Conservation (phyloP, 441 rosid genomes). For the Bocquillonia castaneifolia region DNA sequence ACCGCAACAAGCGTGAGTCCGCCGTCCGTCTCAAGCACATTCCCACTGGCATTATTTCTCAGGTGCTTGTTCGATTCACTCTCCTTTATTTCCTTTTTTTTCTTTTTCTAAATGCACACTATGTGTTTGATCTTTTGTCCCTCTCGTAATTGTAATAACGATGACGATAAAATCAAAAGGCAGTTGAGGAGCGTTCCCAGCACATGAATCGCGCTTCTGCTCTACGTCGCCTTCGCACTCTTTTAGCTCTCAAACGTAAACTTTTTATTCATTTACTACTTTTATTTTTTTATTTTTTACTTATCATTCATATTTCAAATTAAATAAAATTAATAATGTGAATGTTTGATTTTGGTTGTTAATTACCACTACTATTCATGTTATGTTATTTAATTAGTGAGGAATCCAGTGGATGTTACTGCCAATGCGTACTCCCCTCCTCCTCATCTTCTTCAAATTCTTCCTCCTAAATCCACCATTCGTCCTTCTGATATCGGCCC, state of each 20-base stretch:
- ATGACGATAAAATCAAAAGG: too few relatives aligned
- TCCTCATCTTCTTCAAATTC: constrained; percentile 73
- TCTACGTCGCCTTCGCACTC: constrained; percentile 68
- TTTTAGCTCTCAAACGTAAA: constrained; percentile 77
- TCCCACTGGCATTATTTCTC: constrained; percentile 82
- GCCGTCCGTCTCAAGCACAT: constrained; percentile 81
- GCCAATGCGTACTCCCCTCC: constrained; percentile 66
- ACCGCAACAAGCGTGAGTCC: constrained; percentile 92
- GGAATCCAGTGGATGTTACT: constrained; percentile 52
- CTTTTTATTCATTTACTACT: neutral
- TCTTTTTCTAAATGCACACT: neutral
- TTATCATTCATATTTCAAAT: too few relatives aligned
- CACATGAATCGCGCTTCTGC: constrained; percentile 89
- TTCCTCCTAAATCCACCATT: constrained; percentile 65
- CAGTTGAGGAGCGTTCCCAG: constrained; percentile 87
- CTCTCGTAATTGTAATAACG: too few relatives aligned
- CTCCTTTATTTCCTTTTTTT: too few relatives aligned
- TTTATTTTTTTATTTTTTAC: neutral
- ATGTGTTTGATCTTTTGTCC: constrained; percentile 21
- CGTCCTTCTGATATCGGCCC: constrained; percentile 59
- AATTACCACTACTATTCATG: too few relatives aligned
- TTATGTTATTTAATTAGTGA: constrained; percentile 40
- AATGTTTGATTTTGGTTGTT: too few relatives aligned
- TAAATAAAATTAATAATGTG: too few relatives aligned
- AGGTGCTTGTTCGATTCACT: too few relatives aligned